Evolutionary conservation across 2,329 filamentous ascomycete genomes (phyloP).

Genomic region (Fusarium vanettenii): DNA sequence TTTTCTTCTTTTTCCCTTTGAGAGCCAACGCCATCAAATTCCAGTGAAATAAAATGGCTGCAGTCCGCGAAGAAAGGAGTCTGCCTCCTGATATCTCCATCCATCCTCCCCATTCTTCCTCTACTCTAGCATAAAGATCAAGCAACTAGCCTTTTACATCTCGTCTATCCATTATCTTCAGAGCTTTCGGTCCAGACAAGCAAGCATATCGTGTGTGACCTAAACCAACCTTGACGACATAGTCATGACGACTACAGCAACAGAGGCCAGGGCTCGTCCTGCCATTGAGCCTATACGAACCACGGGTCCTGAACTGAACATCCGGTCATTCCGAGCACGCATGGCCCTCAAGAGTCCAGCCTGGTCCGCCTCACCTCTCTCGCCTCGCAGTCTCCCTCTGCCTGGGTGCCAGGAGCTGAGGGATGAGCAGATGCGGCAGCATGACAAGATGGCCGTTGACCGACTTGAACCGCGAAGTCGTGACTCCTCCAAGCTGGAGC

Average conservation of each 20-base stretch:
- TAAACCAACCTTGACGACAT: neutral
- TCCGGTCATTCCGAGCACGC: constrained; percentile 18
- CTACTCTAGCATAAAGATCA: neutral
- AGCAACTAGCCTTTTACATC: neutral
- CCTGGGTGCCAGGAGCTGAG: constrained; percentile 30
- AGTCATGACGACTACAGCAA: constrained; percentile 31
- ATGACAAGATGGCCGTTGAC: constrained; percentile 32
- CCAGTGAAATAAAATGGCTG: constrained; percentile 28
- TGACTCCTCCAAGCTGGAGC: constrained; percentile 15
- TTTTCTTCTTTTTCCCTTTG: constrained; percentile 27
- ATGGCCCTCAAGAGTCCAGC: constrained; percentile 36
- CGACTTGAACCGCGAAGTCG: constrained; percentile 16
- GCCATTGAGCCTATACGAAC: constrained; percentile 41
- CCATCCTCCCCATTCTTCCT: neutral
- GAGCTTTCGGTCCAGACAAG: neutral
- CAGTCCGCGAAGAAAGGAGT: constrained; percentile 1
- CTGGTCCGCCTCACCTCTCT: constrained; percentile 37
- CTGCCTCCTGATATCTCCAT: neutral
- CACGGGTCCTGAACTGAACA: constrained; percentile 20
- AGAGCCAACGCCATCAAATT: constrained; percentile 35
- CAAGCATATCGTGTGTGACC: constrained; percentile 6
- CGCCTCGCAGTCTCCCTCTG: constrained; percentile 29
- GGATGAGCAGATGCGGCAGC: constrained; percentile 27
- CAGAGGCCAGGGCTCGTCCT: constrained; percentile 32
- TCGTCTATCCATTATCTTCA: neutral